phyloP scores from a whole-genome alignment of 208 protist genomes.

The Vickermania ingenoplastis region DNA sequence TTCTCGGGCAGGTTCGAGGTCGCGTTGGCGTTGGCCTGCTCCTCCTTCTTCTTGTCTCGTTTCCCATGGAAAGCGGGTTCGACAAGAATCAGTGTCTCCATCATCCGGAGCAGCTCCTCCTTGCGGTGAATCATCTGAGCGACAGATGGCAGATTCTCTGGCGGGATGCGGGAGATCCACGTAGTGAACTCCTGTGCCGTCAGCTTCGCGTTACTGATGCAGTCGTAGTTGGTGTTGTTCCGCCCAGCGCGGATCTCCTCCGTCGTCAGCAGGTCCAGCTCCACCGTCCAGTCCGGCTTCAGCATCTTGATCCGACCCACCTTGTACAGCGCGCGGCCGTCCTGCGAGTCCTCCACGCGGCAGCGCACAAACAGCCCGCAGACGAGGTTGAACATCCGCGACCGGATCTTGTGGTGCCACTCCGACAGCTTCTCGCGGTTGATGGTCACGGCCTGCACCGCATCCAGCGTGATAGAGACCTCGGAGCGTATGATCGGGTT shows the following conservation, averaged over 20 bases:
- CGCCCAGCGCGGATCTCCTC: slow-evolving; percentile 63
- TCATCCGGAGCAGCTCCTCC: slow-evolving; percentile 72
- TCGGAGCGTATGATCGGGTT: slow-evolving; percentile 45
- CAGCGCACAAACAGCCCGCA: slow-evolving; percentile 87
- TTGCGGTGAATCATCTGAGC: slow-evolving; percentile 52
- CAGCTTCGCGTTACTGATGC: slow-evolving; percentile 84
- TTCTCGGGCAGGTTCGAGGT: slow-evolving; percentile 42
- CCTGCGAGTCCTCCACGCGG: slow-evolving; percentile 82
- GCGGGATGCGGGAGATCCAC: slow-evolving; percentile 56
- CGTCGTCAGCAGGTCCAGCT: slow-evolving; percentile 76
- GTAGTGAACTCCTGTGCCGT: slow-evolving; percentile 59
- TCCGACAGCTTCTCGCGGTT: slow-evolving; percentile 87
- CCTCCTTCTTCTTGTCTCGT: slow-evolving; percentile 49
- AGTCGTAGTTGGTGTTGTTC: slow-evolving; percentile 89
- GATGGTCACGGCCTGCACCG: slow-evolving; percentile 73
- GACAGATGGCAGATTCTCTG: slow-evolving; percentile 40
- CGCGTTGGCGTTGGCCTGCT: slow-evolving; percentile 12
- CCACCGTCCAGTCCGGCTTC: slow-evolving; percentile 82
- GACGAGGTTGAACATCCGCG: slow-evolving; percentile 69
- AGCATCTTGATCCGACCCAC: slow-evolving; percentile 82
- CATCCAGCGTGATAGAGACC: slow-evolving; percentile 54
- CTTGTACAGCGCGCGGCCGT: slow-evolving; percentile 83
- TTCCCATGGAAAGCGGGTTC: slow-evolving; percentile 77
- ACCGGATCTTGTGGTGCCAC: slow-evolving; percentile 87
- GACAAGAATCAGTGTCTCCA: slow-evolving; percentile 64